These are phyloP conservation scores for Aristolochia californica DNA, from an alignment of 164 flowering plant genomes.

Conservation along the genomic window DNA sequence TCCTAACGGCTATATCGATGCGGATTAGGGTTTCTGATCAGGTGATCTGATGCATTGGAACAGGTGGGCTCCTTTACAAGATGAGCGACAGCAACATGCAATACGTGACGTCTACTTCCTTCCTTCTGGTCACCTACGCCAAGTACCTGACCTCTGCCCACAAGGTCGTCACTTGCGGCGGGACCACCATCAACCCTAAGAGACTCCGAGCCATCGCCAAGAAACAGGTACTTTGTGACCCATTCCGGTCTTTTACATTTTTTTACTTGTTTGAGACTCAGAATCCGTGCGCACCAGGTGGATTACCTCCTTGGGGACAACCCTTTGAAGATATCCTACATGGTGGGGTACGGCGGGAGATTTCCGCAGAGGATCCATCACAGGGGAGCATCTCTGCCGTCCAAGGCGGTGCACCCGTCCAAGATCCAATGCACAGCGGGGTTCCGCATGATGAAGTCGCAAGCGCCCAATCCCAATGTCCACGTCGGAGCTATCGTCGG, in stretches of 20 bases:
- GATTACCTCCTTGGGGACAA: slow-evolving; percentile 81
- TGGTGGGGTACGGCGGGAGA: slow-evolving; percentile 85
- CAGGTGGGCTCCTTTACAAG: slow-evolving; percentile 69
- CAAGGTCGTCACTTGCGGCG: slow-evolving; percentile 52
- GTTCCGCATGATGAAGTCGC: slow-evolving; percentile 36
- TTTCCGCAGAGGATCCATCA: slow-evolving; percentile 84
- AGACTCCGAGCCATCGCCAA: slow-evolving; percentile 53
- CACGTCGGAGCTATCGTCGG: slow-evolving; percentile 75
- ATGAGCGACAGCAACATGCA: slow-evolving; percentile 76
- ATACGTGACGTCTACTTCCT: slow-evolving; percentile 73
- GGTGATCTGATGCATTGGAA: neutral
- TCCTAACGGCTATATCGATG: slow-evolving; percentile 26
- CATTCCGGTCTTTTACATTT: neutral
- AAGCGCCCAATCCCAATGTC: slow-evolving; percentile 65
- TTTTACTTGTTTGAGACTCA: neutral
- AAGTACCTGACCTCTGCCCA: slow-evolving; percentile 56
- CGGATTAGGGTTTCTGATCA: neutral
- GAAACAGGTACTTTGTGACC: slow-evolving; percentile 34
- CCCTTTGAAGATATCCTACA: slow-evolving; percentile 80
- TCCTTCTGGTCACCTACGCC: slow-evolving; percentile 67
- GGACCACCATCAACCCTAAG: slow-evolving; percentile 38
- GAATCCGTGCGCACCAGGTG: slow-evolving; percentile 31
- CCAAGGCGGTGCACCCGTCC: slow-evolving; percentile 45
- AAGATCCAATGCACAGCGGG: slow-evolving; percentile 74
- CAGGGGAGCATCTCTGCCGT: slow-evolving; percentile 84